Base-by-base conservation (phyloP, 441 rosid species). In the Erodium moschatum region DNA sequence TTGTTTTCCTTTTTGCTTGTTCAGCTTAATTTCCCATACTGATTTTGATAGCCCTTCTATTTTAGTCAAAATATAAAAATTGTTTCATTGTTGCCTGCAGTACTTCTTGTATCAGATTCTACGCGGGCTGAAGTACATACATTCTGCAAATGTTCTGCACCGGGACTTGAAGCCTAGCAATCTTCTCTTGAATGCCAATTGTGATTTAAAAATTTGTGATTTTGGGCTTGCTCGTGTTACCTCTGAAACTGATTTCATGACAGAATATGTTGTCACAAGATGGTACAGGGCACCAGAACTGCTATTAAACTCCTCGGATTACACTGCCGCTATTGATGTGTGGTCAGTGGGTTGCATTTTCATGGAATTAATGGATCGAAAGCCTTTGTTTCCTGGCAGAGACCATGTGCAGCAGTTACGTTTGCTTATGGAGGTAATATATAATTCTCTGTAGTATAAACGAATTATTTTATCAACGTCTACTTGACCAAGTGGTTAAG, bases 51-150 rank as follows among this genome's bases (percentile, higher is more conserved):
- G 7, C 44, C 42, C 44, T 5, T 5, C 44, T 38, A 38, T 38
- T 38, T 38, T 38, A 38, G 44, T 38, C 44, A 38, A 38, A 38
- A 38, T 0, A 38, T 38, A 38, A 38, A 6, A 38, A 9, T 38
- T 38, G 31, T 66, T 20, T 16, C 18, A 66, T 46, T 19, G 13
- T 7, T 2, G 16, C 12, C 1, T 38, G 44, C 96, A 91, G 97
- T 91, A 94, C 79, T 94, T 91, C 84, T 71, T 94, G 73, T 94
- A 94, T 76, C 99, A 94, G 80, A 69, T 91, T 73, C 97, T 94
- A 69, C 83, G 97, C 42, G 99, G 99, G 67, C 82, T 94, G 46
- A 94, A 94, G 84, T 94, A 89, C 69, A 89, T 94, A 69, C 99
- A 94, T 80, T 91, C 97, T 10, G 97, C 97, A 12, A 88, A 91